Evolutionary conservation across 352 stramenopile species (phyloP).

Genomic region (Aphanomyces cochlioides): DNA sequence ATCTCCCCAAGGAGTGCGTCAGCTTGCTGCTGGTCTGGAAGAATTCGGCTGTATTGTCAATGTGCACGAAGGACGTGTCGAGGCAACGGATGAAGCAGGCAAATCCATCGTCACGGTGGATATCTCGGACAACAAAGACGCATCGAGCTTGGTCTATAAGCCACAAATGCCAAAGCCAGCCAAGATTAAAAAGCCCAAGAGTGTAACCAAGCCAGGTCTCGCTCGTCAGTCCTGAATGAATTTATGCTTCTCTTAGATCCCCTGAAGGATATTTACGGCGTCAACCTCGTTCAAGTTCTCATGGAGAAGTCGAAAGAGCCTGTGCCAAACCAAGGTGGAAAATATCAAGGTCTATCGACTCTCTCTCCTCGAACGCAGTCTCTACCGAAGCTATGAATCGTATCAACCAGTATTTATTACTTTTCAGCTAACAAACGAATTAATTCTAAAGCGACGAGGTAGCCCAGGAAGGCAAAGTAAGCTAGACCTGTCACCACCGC

Average conservation of each 20-base stretch:
- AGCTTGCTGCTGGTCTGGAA: conserved; percentile 50
- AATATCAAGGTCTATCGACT: background rate
- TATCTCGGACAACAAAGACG: conserved; percentile 34
- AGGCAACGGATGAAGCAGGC: background rate
- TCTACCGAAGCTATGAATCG: conserved; percentile 19
- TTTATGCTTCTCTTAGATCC: conserved; percentile 32
- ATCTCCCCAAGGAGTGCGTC: conserved; percentile 57
- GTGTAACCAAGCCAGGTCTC: conserved; percentile 32
- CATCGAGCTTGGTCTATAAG: background rate
- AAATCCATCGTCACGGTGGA: conserved; percentile 42
- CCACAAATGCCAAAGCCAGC: conserved; percentile 20
- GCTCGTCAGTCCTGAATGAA: background rate
- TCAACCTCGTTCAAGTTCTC: conserved; percentile 51
- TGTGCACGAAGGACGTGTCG: conserved; percentile 41
- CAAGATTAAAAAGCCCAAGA: conserved; percentile 20
- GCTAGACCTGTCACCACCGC: conserved; percentile 40
- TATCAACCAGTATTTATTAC: background rate
- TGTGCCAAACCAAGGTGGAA: background rate
- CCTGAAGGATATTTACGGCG: conserved; percentile 59
- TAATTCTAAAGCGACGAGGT: conserved; percentile 50
- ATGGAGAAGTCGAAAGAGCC: conserved; percentile 22
- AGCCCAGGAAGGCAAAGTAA: conserved; percentile 76
- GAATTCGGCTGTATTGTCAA: conserved; percentile 40
- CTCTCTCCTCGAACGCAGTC: conserved; percentile 8
- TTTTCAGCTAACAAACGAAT: background rate